A percentile compares a stretch with the other conserved stretches of the same genome.
These are phyloP conservation scores for Gossypium gossypioides DNA, from an alignment of 441 rosid genomes.

Conservation along the genomic window DNA sequence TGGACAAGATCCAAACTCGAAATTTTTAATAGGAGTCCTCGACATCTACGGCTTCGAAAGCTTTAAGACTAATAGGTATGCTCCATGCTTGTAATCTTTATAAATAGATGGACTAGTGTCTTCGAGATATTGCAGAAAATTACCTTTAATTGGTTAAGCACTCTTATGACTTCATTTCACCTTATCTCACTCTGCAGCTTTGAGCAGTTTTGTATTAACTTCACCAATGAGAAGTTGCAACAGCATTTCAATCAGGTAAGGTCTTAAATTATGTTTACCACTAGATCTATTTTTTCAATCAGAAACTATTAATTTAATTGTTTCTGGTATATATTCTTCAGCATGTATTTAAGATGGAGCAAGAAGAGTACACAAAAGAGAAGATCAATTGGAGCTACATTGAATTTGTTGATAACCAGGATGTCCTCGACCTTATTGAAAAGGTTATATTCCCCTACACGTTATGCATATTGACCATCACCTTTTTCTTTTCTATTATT, in stretches of 20 bases:
- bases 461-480: not conserved
- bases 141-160: not conserved
- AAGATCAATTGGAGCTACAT: slow-evolving; percentile 94
- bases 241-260: slow-evolving; percentile 95
- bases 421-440: slow-evolving; percentile 91
- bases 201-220: slow-evolving; percentile 96
- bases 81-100: not conserved
- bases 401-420: slow-evolving; percentile 96
- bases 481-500: not conserved
- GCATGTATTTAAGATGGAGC: slow-evolving; percentile 99
- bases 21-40: slow-evolving; percentile 16
- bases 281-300: not conserved
- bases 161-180: slow-evolving; percentile 9
- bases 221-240: slow-evolving; percentile 96
- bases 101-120: not conserved
- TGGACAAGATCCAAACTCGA: slow-evolving; percentile 18
- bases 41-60: slow-evolving; percentile 88
- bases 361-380: slow-evolving; percentile 94
- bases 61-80: slow-evolving; percentile 80
- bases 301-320: slow-evolving; percentile 12
- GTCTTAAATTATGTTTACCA: slow-evolving; percentile 4
- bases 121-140: not conserved
- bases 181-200: slow-evolving; percentile 46
- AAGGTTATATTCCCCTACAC: slow-evolving; percentile 39
- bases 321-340: slow-evolving; percentile 28